These are phyloP conservation scores for Pythium apleroticum DNA, from an alignment of 352 stramenopile species.

Conservation along the genomic window DNA sequence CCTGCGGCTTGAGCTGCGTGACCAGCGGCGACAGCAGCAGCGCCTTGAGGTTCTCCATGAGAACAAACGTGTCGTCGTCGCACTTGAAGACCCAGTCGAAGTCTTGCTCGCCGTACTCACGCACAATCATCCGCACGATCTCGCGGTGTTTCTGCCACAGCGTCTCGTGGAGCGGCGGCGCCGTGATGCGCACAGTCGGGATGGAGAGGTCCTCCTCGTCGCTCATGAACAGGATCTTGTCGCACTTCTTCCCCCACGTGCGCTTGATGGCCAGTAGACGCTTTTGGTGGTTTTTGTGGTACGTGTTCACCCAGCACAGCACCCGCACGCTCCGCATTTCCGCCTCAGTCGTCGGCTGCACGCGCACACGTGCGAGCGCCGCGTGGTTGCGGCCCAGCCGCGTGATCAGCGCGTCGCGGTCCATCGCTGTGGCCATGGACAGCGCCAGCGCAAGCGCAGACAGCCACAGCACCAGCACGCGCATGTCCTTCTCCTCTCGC, in stretches of 20 bases:
- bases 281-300: constrained; percentile 68
- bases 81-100: constrained; percentile 90
- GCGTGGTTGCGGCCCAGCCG: constrained; percentile 59
- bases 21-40: constrained; percentile 62
- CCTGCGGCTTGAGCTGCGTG: constrained; percentile 25
- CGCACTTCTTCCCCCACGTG: constrained; percentile 79
- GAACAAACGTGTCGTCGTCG: constrained; percentile 85
- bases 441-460: constrained; percentile 8
- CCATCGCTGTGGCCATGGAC: neutral
- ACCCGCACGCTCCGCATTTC: constrained; percentile 52
- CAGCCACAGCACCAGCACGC: constrained; percentile 6
- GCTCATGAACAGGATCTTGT: constrained; percentile 90
- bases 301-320: constrained; percentile 88
- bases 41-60: constrained; percentile 85
- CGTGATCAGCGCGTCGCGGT: constrained; percentile 31
- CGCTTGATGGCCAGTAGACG: constrained; percentile 64
- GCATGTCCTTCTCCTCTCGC: neutral
- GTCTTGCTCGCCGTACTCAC: constrained; percentile 56
- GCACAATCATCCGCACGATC: constrained; percentile 68
- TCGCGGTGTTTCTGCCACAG: constrained; percentile 87
- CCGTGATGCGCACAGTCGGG: constrained; percentile 62
- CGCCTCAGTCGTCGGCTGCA: constrained; percentile 42
- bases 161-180: constrained; percentile 68
- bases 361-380: constrained; percentile 70
- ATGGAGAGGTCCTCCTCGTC: constrained; percentile 62